Percentiles rank a stretch among this genome's conserved stretches.
phyloP scores from a whole-genome alignment of 2,329 filamentous ascomycete species.

The Phaeosphaeria sp. region DNA sequence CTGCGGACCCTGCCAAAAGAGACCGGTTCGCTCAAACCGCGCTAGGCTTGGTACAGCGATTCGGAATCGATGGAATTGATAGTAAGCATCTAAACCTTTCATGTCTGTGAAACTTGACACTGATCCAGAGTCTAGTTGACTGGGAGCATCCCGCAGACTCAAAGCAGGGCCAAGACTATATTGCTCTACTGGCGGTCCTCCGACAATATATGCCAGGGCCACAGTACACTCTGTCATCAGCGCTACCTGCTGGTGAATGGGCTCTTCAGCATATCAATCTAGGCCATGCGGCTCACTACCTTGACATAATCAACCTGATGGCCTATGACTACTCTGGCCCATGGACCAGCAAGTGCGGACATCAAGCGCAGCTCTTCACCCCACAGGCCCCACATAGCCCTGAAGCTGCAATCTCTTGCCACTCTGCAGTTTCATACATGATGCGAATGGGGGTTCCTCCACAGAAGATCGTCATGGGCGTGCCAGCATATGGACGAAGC shows the following conservation, averaged over 20 bases:
- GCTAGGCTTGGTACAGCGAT: slow-evolving; percentile 70
- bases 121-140: slow-evolving; percentile 64
- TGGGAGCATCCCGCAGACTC: slow-evolving; percentile 77
- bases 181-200: slow-evolving; percentile 70
- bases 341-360: slow-evolving; percentile 71
- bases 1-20: slow-evolving; percentile 64
- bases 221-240: slow-evolving; percentile 72
- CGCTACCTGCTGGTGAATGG: slow-evolving; percentile 71
- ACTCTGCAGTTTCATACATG: slow-evolving; percentile 70
- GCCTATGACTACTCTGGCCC: slow-evolving; percentile 79
- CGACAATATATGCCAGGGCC: slow-evolving; percentile 72
- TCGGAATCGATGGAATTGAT: slow-evolving; percentile 77
- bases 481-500: slow-evolving; percentile 77
- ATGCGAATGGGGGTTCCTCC: slow-evolving; percentile 70
- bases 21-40: slow-evolving; percentile 76
- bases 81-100: slow-evolving; percentile 58
- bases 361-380: slow-evolving; percentile 77
- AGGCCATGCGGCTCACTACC: slow-evolving; percentile 64
- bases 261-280: slow-evolving; percentile 74
- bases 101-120: background rate
- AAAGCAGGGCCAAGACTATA: slow-evolving; percentile 72
- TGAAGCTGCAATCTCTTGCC: slow-evolving; percentile 64
- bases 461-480: slow-evolving; percentile 75
- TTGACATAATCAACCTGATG: slow-evolving; percentile 81
- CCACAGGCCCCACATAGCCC: slow-evolving; percentile 62